Base-by-base conservation (phyloP, 2,329 filamentous ascomycete genomes). In the Metarhizium anisopliae region DNA sequence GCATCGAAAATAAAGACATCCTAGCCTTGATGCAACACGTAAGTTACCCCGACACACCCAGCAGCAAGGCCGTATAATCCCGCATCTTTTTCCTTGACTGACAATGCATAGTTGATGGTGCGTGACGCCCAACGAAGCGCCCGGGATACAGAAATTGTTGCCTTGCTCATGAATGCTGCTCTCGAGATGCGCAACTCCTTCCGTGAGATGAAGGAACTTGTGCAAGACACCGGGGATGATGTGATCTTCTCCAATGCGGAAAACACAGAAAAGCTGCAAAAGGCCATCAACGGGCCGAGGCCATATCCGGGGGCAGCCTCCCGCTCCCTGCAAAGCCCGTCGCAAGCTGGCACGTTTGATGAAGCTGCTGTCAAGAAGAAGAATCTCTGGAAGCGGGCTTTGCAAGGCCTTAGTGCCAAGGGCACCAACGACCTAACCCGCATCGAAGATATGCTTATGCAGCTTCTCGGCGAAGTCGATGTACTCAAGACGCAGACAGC, bases 131-230 rank as follows among this genome's bases (percentile, higher is more conserved):
- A 97, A 73, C 86, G 94, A 58, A 97, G 94, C 71, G 94, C 94
- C 50, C 84, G 94, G 49, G 94, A 99, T 65, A 97, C 94, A 0
- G 94, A 99, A 71, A 96, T 99, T 55, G 77, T 99, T 18, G 90
- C 96, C 50, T 93, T 94, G 0, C 82, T 99, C 36, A 94, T 99
- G 59, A 87, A 93, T 58, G 92, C 91, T 55, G 93, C 94, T 4
- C 87, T 94, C 13, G 94, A 99, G 72, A 97, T 97, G 92, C 90
- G 93, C 60, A 95, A 89, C 63, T 95, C 90, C 0, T 95, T 97
- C 67, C 90, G 95, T 61, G 92, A 96, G 64, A 89, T 99, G 80
- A 96, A 94, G 77, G 88, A 86, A 60, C 87, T 95, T 66, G 87
- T 99, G 59, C 87, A 88, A 52, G 88, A 95, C 61, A 93, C 95